Evolutionary conservation across 2,329 filamentous ascomycete species (phyloP), one percentile per base, ranked within the genome.

Genomic region (Teratosphaeria nubilosa): DNA sequence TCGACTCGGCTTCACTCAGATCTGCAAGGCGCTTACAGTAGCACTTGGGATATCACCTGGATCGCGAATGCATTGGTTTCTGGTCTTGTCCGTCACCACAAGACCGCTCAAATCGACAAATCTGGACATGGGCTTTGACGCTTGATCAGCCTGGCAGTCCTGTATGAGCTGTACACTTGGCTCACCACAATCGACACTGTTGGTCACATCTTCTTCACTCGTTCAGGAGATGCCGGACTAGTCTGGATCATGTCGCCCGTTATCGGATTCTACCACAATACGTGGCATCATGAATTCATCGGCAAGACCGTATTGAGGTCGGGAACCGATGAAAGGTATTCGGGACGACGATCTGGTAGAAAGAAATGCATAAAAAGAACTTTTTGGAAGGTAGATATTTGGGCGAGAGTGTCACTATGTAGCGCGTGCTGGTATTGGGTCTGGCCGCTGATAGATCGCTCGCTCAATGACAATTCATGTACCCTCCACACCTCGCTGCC

Each of bases 121-220:
- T 22, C 22, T 32, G 61, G 60, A 50, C 51, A 56, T 56, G 20
- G 51, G 60, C 59, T 62, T 56, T 60, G 60, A 53, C 60, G 56
- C 20, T 59, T 11, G 60, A 65, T 51, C 51, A 59, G 62, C 58
- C 34, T 61, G 54, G 45, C 55, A 56, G 30, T 54, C 48, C 41
- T 13, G 51, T 58, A 30, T 54, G 62, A 57, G 61, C 60, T 56
- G 55, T 59, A 2, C 13, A 45, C n/a, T 22, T 20, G 59, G 60
- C 63, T 62, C 63, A 57, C 27, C 27, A 54, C 50, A 53, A n/a
- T 31, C 20, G 60, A 67, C 60, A 55, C 52, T 55, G 68, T 70
- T 70, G 68, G 66, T 69, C 63, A 68, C 64, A 62, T 63, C 63
- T 65, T 62, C 64, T 65, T 68, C 65, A 66, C 61, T 68, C 66